Evolutionary conservation across 192 early-diverging fungal species (phyloP), one percentile per base, ranked within the genome.

Genomic region (Phlyctochytrium planicorne): DNA sequence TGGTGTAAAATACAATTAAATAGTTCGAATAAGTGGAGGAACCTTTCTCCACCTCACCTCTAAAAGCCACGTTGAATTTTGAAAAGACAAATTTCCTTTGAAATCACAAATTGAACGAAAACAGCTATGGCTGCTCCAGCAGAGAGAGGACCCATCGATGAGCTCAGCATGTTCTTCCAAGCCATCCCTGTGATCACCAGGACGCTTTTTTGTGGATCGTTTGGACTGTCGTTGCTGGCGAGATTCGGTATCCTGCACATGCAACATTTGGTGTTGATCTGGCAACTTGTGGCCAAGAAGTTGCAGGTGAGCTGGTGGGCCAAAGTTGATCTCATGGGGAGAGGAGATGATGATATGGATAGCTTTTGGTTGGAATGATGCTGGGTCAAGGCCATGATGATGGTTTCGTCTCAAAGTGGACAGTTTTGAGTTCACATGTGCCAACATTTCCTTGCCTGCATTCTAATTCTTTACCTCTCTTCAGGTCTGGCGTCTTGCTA

Each of bases 401-500:
- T n/a, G n/a, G n/a, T n/a, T n/a, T n/a, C n/a, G n/a, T n/a, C n/a
- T n/a, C n/a, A n/a, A n/a, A n/a, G n/a, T n/a, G n/a, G n/a, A n/a
- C n/a, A n/a, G n/a, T n/a, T n/a, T n/a, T n/a, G n/a, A n/a, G n/a
- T n/a, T n/a, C n/a, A n/a, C n/a, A n/a, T n/a, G n/a, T n/a, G n/a
- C n/a, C n/a, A n/a, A n/a, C n/a, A n/a, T n/a, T n/a, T n/a, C n/a
- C n/a, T n/a, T n/a, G n/a, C n/a, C n/a, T n/a, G n/a, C n/a, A n/a
- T n/a, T n/a, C n/a, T n/a, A n/a, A n/a, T n/a, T n/a, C n/a, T n/a
- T n/a, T n/a, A n/a, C n/a, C n/a, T n/a, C n/a, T n/a, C n/a, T n/a
- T 50, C 76, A 91, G 87, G 40, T 90, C 29, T 94, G 93, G 88
- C 84, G 94, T 24, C 69, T 93, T 17, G 73, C 90, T 1, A 91